These are phyloP conservation scores for Xylaria sp. DNA, from an alignment of 2,329 filamentous ascomycete species.

Conservation along the genomic window DNA sequence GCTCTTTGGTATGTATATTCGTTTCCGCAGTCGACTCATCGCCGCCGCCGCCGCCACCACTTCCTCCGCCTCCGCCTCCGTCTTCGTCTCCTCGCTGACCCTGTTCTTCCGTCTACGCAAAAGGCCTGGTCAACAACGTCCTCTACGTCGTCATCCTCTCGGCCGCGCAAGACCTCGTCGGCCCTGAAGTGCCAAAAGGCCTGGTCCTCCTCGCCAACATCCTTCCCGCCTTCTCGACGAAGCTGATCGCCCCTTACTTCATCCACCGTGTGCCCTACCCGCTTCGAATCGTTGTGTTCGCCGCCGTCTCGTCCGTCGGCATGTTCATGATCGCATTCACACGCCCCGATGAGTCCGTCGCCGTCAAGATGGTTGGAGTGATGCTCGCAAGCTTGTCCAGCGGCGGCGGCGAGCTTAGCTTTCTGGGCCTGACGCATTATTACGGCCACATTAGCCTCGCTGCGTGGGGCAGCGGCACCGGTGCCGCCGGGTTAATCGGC, in stretches of 20 bases:
- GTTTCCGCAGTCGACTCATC: too few species aligned
- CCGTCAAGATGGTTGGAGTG: constrained; percentile 82
- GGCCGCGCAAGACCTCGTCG: constrained; percentile 93
- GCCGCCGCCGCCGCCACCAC: too few species aligned
- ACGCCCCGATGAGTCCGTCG: constrained; percentile 71
- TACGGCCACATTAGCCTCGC: constrained; percentile 89
- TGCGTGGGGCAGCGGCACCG: constrained; percentile 92
- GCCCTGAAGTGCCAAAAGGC: constrained; percentile 84
- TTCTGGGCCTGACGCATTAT: constrained; percentile 90
- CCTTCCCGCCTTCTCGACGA: constrained; percentile 86
- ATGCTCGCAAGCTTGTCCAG: constrained; percentile 85
- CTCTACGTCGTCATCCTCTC: constrained; percentile 98
- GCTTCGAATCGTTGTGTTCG: constrained; percentile 78
- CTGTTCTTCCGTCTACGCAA: background rate
- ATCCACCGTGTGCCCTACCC: constrained; percentile 88
- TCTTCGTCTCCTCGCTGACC: constrained; percentile 12
- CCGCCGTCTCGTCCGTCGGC: constrained; percentile 77
- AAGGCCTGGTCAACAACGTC: constrained; percentile 94
- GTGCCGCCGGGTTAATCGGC: constrained; percentile 86
- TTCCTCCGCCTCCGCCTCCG: background rate
- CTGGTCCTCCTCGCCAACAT: constrained; percentile 94
- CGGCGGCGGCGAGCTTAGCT: constrained; percentile 89
- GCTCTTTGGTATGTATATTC: constrained; percentile 78
- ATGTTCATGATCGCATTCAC: constrained; percentile 92
- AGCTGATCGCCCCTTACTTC: constrained; percentile 91